These are phyloP conservation scores for Suhomyces choctaworum DNA, from an alignment of 1,139 yeast genomes.

Conservation along the genomic window DNA sequence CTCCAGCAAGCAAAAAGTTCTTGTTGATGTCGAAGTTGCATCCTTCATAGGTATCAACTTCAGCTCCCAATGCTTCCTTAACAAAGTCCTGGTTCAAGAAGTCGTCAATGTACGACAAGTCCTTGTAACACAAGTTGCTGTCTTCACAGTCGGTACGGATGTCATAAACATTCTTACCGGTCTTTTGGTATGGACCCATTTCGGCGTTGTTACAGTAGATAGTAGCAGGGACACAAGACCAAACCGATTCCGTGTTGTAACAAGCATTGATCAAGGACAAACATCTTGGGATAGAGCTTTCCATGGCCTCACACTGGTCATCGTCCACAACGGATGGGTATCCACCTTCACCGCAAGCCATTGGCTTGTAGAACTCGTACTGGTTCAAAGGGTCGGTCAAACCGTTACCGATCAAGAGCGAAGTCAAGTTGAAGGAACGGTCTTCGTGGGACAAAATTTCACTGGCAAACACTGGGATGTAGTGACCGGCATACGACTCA, in stretches of 20 bases:
- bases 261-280: constrained; percentile 76
- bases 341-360: constrained; percentile 98
- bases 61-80: constrained; percentile 86
- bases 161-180: constrained; percentile 93
- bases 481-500: constrained; percentile 98
- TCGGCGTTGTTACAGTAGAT: constrained; percentile 87
- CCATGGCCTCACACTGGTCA: constrained; percentile 79
- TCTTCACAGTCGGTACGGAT: constrained; percentile 84
- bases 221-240: constrained; percentile 93
- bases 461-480: constrained; percentile 88
- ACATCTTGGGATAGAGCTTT: constrained; percentile 76
- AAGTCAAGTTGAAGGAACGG: constrained; percentile 79
- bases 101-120: constrained; percentile 61
- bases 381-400: constrained; percentile 91
- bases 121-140: constrained; percentile 69
- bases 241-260: constrained; percentile 73
- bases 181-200: constrained; percentile 82
- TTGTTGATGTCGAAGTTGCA: constrained; percentile 86
- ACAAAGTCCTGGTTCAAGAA: constrained; percentile 70
- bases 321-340: constrained; percentile 76
- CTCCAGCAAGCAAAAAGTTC: constrained; percentile 83
- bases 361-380: constrained; percentile 85
- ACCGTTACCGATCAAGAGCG: constrained; percentile 94
- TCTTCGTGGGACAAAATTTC: constrained; percentile 79
- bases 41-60: constrained; percentile 76